phyloP scores from a whole-genome alignment of 768 basidiomycete species.

The Russula olivacea region DNA sequence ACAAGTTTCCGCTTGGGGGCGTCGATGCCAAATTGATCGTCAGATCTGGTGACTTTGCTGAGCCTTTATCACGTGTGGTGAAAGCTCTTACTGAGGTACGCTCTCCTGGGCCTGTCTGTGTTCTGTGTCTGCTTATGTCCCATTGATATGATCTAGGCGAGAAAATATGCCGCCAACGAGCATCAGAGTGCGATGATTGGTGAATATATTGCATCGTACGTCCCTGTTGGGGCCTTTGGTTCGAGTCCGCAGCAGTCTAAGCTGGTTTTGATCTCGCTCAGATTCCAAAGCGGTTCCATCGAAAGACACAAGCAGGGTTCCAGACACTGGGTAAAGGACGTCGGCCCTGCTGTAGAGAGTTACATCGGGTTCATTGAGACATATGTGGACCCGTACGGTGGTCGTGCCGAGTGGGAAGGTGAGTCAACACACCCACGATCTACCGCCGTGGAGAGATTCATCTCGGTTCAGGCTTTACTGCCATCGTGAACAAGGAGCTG shows the following conservation, averaged over 20 bases:
- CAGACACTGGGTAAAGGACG: constrained; percentile 77
- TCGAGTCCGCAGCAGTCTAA: not conserved
- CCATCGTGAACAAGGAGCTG: constrained; percentile 79
- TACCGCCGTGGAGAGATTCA: not conserved
- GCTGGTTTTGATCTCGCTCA: constrained; percentile 27
- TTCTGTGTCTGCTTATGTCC: not conserved
- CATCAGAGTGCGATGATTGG: constrained; percentile 70
- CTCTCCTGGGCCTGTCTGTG: not conserved
- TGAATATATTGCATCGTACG: constrained; percentile 72
- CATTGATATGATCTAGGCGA: constrained; percentile 44
- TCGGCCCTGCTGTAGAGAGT: constrained; percentile 81
- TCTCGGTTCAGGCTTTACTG: constrained; percentile 65
- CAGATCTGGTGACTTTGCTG: constrained; percentile 71
- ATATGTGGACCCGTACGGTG: constrained; percentile 78
- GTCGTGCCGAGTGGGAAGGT: constrained; percentile 94
- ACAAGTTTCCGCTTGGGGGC: constrained; percentile 43
- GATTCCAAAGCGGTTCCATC: constrained; percentile 75
- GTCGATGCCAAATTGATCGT: constrained; percentile 50
- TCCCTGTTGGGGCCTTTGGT: not conserved
- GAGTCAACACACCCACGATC: constrained; percentile 6
- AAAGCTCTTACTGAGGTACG: constrained; percentile 54
- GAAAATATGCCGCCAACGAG: constrained; percentile 66
- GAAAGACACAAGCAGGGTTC: constrained; percentile 75
- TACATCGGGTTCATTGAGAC: constrained; percentile 86
- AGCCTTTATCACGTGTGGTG: constrained; percentile 47